These are phyloP conservation scores for Linum lewisii DNA, from an alignment of 345 rosid genomes.

Conservation along the genomic window DNA sequence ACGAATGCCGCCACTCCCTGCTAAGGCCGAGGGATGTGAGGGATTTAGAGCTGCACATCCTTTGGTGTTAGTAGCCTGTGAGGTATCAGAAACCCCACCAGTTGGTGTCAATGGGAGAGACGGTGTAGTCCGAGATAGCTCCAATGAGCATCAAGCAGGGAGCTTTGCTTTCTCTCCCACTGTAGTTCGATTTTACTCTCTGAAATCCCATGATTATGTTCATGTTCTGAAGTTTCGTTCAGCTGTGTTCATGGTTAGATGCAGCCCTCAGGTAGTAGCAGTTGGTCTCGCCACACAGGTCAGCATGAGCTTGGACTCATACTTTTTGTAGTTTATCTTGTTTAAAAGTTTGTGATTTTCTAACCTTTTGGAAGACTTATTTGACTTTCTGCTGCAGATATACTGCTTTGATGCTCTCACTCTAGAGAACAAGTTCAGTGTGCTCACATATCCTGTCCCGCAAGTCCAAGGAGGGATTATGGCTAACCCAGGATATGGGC, in stretches of 20 bases:
- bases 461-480: constrained; percentile 70
- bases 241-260: constrained; percentile 61
- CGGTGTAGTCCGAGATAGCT: constrained; percentile 28
- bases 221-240: constrained; percentile 70
- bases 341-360: not conserved
- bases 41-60: constrained; percentile 58
- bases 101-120: constrained; percentile 34
- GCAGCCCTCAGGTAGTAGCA: constrained; percentile 88
- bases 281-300: constrained; percentile 78
- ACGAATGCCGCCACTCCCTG: constrained; percentile 75
- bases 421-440: constrained; percentile 86
- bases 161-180: constrained; percentile 38
- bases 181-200: constrained; percentile 59
- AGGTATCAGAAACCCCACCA: constrained; percentile 15
- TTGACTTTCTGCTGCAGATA: constrained; percentile 40
- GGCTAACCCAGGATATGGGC: constrained; percentile 88
- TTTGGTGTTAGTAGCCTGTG: constrained; percentile 61
- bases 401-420: constrained; percentile 94
- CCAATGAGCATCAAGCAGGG: constrained; percentile 32
- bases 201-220: constrained; percentile 68
- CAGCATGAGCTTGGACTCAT: not conserved
- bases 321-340: not conserved
- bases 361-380: too few species aligned
- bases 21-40: constrained; percentile 22
- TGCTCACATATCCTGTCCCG: constrained; percentile 87